Base-by-base conservation (phyloP, 768 basidiomycete genomes). In the Leucosporidium yakuticum region DNA sequence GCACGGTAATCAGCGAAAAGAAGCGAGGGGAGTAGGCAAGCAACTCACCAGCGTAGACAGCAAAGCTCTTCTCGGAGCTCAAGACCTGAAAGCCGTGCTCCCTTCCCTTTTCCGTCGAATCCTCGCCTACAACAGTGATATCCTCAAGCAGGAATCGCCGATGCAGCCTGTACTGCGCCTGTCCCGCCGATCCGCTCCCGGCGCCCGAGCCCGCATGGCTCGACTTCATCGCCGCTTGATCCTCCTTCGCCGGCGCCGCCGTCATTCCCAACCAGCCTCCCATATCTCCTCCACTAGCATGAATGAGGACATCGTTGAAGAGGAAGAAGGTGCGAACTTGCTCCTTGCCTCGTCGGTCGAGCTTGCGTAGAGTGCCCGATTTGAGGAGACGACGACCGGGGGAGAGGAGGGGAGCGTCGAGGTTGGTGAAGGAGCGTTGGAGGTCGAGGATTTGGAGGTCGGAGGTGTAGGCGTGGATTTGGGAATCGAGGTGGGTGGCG, bases 341-440 rank as follows among this genome's bases (percentile, higher is more conserved):
- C 20, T 84, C 81, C 20, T 73, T 73, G 17, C 69, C 66, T 8
- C 62, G 11, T 15, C 69, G 69, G 56, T 73, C 65, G 31, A 76
- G 63, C 62, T 75, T 74, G 48, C 69, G 60, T 0, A 79, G 61
- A 1, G 60, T 14, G 7, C 78, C 79, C 2, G 88, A 84, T 65
- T 85, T 87, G 55, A 95, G 78, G 53, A 94, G 83, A 0, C 81
- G 83, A n/a, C 92, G 86, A 2, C 92, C 91, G 0, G 93, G 92
- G 0, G 81, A 78, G 71, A 95, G 84, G 61, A 96, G 83, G 55
- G 86, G 88, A 70, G 87, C 86, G 1, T 90, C 89, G 12, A 95
- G 83, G 70, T 85, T 85, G 0, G 84, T 81, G 2, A 91, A 91
- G 23, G 85, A 82, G 19, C 87, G 85, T 73, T 96, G 93, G 2